These are phyloP conservation scores for Pseudotulostoma volvatum DNA, from an alignment of 495 filamentous ascomycete genomes.

Conservation along the genomic window DNA sequence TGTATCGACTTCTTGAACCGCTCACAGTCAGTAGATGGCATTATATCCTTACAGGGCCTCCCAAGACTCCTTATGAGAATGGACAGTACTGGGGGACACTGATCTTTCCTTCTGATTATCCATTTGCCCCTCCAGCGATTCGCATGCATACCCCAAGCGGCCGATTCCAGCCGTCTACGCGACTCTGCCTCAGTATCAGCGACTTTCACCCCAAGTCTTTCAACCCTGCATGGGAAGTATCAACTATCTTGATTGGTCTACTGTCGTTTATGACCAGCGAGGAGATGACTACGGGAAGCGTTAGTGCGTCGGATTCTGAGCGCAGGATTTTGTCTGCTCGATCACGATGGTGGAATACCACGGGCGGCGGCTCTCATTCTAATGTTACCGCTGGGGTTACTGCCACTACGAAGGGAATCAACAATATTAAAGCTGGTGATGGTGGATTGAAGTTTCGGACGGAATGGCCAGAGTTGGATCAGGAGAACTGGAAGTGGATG, in stretches of 20 bases:
- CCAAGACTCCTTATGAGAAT: conserved; percentile 79
- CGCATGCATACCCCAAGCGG: conserved; percentile 97
- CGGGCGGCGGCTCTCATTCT: conserved; percentile 70
- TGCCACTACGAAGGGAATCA: conserved; percentile 37
- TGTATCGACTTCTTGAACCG: neutral
- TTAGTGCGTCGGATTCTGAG: conserved; percentile 65
- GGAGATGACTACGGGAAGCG: conserved; percentile 93
- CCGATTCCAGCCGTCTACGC: conserved; percentile 80
- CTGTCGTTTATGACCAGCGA: conserved; percentile 96
- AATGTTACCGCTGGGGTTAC: conserved; percentile 30
- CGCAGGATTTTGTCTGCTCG: conserved; percentile 60
- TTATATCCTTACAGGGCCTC: conserved; percentile 94
- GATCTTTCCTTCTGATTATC: conserved; percentile 89
- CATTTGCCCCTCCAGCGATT: conserved; percentile 92
- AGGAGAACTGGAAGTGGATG: conserved; percentile 92
- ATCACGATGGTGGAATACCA: conserved; percentile 92
- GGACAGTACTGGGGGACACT: conserved; percentile 98
- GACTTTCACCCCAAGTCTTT: conserved; percentile 97
- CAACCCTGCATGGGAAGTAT: conserved; percentile 98
- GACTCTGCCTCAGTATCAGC: conserved; percentile 85
- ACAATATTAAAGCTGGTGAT: conserved; percentile 67
- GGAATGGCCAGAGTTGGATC: conserved; percentile 83
- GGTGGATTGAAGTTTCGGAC: conserved; percentile 75
- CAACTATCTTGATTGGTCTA: conserved; percentile 86
- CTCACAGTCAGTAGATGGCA: conserved; percentile 52